phyloP scores from a whole-genome alignment of 2,329 filamentous ascomycete genomes.

The Cytospora piceae region DNA sequence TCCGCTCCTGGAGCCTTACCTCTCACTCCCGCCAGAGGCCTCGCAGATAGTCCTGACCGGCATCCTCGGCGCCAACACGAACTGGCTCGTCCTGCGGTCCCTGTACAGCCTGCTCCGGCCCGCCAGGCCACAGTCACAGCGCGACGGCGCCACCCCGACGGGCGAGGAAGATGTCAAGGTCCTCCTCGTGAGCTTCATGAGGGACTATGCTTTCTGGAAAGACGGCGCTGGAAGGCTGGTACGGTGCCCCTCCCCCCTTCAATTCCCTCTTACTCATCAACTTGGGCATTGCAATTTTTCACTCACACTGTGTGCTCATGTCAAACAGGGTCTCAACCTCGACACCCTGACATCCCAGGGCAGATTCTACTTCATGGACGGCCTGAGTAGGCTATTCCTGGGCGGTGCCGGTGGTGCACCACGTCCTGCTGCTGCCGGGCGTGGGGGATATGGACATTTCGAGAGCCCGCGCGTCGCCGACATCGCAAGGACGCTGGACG shows the following conservation, averaged over 20 bases:
- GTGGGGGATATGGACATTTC: conserved; percentile 34
- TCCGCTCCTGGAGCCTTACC: conserved; percentile 66
- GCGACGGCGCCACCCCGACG: conserved; percentile 17
- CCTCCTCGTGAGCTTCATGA: conserved; percentile 81
- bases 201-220: conserved; percentile 78
- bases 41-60: conserved; percentile 70
- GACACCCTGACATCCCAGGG: conserved; percentile 59
- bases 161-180: conserved; percentile 52
- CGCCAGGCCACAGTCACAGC: not conserved
- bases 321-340: conserved; percentile 68
- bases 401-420: conserved; percentile 28
- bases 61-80: conserved; percentile 65
- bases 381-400: conserved; percentile 62
- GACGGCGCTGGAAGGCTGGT: conserved; percentile 71
- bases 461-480: conserved; percentile 40
- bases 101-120: conserved; percentile 51
- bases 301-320: conserved; percentile 7
- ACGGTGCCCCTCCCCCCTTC: conserved; percentile 35
- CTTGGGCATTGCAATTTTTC: not conserved
- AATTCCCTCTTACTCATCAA: not conserved
- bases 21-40: conserved; percentile 59
- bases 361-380: conserved; percentile 76
- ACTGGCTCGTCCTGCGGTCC: conserved; percentile 67
- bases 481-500: conserved; percentile 45
- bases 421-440: conserved; percentile 22